A percentile compares a stretch with the other conserved stretches of the same genome.
Evolutionary conservation across 768 basidiomycete genomes (phyloP).

Genomic region (Termitomyces sp.): DNA sequence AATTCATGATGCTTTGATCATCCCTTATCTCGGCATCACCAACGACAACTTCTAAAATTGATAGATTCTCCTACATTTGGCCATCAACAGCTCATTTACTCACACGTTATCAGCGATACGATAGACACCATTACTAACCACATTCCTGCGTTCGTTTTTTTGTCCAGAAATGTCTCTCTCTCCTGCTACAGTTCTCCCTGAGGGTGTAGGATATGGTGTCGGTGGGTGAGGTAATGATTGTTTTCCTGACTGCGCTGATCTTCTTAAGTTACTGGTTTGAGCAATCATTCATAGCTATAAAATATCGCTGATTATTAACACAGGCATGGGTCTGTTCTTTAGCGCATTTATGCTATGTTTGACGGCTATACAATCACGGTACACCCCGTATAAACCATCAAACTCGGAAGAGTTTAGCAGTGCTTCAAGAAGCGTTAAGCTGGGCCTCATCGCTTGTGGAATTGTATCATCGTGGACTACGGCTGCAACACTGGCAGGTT

Average conservation of each 20-base stretch:
- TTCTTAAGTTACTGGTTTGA: constrained; percentile 43
- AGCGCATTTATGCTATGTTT: constrained; percentile 73
- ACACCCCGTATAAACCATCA: constrained; percentile 74
- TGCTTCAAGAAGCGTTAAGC: constrained; percentile 80
- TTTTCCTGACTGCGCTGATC: neutral
- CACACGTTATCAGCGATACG: too few species aligned
- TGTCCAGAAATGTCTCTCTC: neutral
- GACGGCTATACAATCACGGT: constrained; percentile 78
- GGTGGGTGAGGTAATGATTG: constrained; percentile 10
- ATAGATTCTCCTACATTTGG: too few species aligned
- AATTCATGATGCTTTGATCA: too few species aligned
- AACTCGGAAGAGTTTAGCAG: constrained; percentile 82
- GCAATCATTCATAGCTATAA: neutral
- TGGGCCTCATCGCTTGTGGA: constrained; percentile 87
- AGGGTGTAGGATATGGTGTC: constrained; percentile 18
- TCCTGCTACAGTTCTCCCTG: constrained; percentile 5
- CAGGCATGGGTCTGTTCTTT: constrained; percentile 89
- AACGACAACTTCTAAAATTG: too few species aligned
- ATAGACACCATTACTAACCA: neutral
- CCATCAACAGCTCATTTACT: too few species aligned
- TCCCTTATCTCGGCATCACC: too few species aligned
- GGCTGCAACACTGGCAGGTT: constrained; percentile 63
- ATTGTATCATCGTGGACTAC: constrained; percentile 95
- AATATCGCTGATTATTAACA: neutral
- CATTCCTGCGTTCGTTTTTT: neutral